phyloP scores from a whole-genome alignment of 495 filamentous ascomycete genomes.

The Halenospora varia region DNA sequence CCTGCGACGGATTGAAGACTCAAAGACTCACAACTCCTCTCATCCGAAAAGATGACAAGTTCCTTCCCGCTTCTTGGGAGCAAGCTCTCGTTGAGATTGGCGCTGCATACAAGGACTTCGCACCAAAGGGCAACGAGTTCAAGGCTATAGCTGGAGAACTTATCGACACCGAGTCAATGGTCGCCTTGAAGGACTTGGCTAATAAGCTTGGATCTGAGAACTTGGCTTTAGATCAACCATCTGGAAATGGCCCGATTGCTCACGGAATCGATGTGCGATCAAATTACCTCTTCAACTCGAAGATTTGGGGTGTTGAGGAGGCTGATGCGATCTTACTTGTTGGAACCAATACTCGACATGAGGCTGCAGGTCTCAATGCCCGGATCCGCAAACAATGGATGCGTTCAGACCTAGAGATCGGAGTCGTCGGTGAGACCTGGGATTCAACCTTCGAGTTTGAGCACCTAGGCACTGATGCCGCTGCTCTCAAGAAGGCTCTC shows the following conservation, averaged over 20 bases:
- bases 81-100: conserved; percentile 85
- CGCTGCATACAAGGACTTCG: conserved; percentile 66
- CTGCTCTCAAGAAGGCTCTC: conserved; percentile 76
- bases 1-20: conserved; percentile 94
- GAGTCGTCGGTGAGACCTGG: conserved; percentile 86
- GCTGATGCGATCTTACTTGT: conserved; percentile 89
- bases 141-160: conserved; percentile 91
- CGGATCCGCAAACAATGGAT: conserved; percentile 97
- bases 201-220: conserved; percentile 97
- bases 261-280: conserved; percentile 93
- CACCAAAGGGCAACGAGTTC: conserved; percentile 85
- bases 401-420: conserved; percentile 89
- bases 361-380: conserved; percentile 91
- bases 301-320: conserved; percentile 87
- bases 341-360: conserved; percentile 90
- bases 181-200: conserved; percentile 93
- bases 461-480: conserved; percentile 74
- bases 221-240: conserved; percentile 84
- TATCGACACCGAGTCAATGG: conserved; percentile 84
- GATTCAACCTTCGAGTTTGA: conserved; percentile 91
- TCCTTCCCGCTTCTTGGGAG: conserved; percentile 89
- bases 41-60: conserved; percentile 81
- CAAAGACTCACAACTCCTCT: conserved; percentile 90
- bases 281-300: conserved; percentile 95
- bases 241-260: conserved; percentile 75